These are phyloP conservation scores for Wickerhamomyces bisporus DNA, from an alignment of 805 yeast genomes.

Conservation along the genomic window DNA sequence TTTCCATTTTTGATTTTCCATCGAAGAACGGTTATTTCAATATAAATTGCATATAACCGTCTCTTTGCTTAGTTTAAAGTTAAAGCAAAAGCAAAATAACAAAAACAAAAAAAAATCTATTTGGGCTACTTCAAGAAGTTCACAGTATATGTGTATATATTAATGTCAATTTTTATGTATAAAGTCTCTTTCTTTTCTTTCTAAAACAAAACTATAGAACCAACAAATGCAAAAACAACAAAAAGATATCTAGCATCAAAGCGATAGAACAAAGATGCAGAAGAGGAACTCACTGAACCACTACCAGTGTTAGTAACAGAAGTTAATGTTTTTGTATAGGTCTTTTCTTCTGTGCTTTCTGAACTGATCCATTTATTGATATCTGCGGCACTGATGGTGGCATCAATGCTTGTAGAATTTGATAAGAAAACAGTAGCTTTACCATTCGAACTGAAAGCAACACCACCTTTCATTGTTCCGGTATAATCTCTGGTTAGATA, in stretches of 20 bases:
- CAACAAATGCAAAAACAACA: constrained; percentile 20
- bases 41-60: no score
- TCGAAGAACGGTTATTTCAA: no score
- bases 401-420: constrained; percentile 45
- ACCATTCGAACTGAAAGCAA: constrained; percentile 58
- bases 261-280: constrained; percentile 7
- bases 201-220: constrained; percentile 8
- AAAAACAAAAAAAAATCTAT: no score
- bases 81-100: no score
- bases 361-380: constrained; percentile 41
- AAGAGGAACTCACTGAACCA: constrained; percentile 17
- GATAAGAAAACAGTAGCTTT: constrained; percentile 57
- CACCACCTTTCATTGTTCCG: constrained; percentile 64
- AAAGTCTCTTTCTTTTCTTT: constrained; percentile 1
- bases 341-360: constrained; percentile 25
- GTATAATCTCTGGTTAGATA: constrained; percentile 49
- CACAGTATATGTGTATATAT: no score
- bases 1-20: no score
- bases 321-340: constrained; percentile 26
- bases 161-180: constrained; percentile 1
- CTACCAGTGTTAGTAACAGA: constrained; percentile 34
- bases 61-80: no score
- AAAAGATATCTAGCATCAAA: constrained; percentile 18
- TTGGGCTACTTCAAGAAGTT: no score
- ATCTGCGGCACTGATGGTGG: constrained; percentile 37